Evolutionary conservation across 352 stramenopile species (phyloP).

Genomic region (Peronospora belbahrii): DNA sequence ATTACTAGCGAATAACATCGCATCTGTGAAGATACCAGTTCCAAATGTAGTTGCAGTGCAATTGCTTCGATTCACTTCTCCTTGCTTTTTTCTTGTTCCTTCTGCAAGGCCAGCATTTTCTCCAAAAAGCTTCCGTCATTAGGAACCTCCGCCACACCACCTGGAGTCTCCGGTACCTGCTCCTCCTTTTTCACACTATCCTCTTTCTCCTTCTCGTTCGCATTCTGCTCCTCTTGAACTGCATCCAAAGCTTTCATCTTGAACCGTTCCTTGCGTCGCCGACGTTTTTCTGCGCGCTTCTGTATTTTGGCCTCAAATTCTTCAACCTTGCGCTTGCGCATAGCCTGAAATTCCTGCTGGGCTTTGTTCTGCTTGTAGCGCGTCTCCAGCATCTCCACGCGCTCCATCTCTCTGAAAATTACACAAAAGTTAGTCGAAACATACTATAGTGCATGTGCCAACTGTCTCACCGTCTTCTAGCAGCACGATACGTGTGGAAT

Average conservation of each 20-base stretch:
- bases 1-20: no score
- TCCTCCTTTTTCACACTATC: conserved; percentile 9
- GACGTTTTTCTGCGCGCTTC: conserved; percentile 74
- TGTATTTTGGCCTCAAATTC: conserved; percentile 61
- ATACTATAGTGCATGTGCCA: neutral
- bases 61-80: conserved; percentile 9
- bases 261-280: conserved; percentile 61
- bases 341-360: conserved; percentile 59
- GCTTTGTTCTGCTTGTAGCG: conserved; percentile 56
- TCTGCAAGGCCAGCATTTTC: conserved; percentile 58
- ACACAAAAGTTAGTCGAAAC: neutral
- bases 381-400: conserved; percentile 86
- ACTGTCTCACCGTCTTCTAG: conserved; percentile 55
- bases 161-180: conserved; percentile 44
- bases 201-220: conserved; percentile 18
- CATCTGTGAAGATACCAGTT: no score
- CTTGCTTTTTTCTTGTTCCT: conserved; percentile 24
- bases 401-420: conserved; percentile 78
- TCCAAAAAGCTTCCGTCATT: conserved; percentile 80
- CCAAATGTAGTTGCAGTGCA: neutral
- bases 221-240: conserved; percentile 13
- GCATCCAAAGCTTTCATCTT: conserved; percentile 38
- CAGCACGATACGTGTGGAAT: conserved; percentile 96
- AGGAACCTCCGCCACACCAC: conserved; percentile 62
- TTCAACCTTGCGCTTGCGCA: conserved; percentile 51